Evolutionary conservation across 75 land plant species (phyloP).

Genomic region (Selaginella moellendorffii): DNA sequence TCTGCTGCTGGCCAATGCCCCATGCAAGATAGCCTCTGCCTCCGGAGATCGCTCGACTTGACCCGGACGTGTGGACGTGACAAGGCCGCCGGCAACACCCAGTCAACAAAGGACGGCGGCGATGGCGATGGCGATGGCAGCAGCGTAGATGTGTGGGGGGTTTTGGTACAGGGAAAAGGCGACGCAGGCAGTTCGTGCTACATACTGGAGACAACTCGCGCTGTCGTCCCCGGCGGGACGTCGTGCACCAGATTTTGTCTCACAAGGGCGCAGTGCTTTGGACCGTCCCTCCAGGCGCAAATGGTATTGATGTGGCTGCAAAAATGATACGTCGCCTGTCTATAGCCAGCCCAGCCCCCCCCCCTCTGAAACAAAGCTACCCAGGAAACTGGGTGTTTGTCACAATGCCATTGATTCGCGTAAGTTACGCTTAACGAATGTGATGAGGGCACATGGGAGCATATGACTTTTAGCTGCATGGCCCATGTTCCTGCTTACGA

Average conservation of each 20-base stretch:
- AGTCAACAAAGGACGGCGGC: no score
- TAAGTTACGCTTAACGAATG: no score
- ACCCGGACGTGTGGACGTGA: no score
- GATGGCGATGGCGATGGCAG: background rate
- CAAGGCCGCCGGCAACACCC: no score
- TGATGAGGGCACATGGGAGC: background rate
- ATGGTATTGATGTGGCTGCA: constrained; percentile 21
- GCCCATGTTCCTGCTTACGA: background rate
- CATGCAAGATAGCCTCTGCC: background rate
- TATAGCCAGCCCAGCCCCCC: no score
- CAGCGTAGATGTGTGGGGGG: constrained; percentile 38
- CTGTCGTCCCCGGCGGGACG: constrained; percentile 20
- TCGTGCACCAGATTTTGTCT: constrained; percentile 49
- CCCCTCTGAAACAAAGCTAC: no score
- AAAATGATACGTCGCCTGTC: no score
- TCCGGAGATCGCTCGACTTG: no score
- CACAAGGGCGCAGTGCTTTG: constrained; percentile 38
- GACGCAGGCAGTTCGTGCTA: constrained; percentile 34
- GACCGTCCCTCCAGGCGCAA: constrained; percentile 26
- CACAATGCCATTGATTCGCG: background rate
- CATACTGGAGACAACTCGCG: constrained; percentile 43
- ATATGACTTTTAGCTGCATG: background rate
- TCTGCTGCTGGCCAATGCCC: background rate
- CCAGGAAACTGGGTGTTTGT: no score
- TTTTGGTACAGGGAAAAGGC: constrained; percentile 45